These are phyloP conservation scores for Pochonia chlamydosporia DNA, from an alignment of 2,329 filamentous ascomycete species.

Conservation along the genomic window DNA sequence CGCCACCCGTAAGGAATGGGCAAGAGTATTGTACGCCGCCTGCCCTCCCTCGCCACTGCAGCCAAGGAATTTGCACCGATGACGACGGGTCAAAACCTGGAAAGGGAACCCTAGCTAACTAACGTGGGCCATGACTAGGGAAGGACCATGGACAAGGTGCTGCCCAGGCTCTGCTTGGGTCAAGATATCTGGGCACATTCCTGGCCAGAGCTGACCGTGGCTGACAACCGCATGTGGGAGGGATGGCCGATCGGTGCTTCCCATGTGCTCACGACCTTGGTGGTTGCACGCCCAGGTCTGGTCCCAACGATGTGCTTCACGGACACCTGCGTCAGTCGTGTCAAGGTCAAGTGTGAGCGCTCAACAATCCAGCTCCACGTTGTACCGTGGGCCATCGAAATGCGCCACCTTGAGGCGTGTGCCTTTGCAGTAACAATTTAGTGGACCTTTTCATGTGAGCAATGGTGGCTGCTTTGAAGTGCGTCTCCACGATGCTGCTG, in stretches of 20 bases:
- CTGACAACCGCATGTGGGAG: not conserved
- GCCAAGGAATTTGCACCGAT: constrained; percentile 11
- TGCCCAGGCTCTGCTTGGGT: too few species aligned
- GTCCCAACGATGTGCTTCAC: not conserved
- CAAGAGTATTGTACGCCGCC: not conserved
- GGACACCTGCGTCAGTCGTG: not conserved
- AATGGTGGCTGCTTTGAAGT: constrained; percentile 3
- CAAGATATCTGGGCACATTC: too few species aligned
- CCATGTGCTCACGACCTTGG: not conserved
- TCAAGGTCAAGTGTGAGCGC: not conserved
- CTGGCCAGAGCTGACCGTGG: not conserved
- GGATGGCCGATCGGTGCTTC: not conserved
- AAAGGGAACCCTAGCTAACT: constrained; percentile 4
- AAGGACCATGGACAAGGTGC: too few species aligned
- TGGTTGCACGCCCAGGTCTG: not conserved
- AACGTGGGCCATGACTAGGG: constrained; percentile 4
- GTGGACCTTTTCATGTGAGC: not conserved
- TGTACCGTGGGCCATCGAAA: not conserved
- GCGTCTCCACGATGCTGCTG: not conserved
- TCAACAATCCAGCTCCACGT: not conserved
- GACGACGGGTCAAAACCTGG: constrained; percentile 3
- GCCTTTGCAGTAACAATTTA: not conserved
- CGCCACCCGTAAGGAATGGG: not conserved
- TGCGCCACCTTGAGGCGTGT: constrained; percentile 5
- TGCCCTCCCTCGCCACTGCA: constrained; percentile 5